These are phyloP conservation scores for Spathaspora girioi DNA, from an alignment of 805 yeast species.

Conservation along the genomic window DNA sequence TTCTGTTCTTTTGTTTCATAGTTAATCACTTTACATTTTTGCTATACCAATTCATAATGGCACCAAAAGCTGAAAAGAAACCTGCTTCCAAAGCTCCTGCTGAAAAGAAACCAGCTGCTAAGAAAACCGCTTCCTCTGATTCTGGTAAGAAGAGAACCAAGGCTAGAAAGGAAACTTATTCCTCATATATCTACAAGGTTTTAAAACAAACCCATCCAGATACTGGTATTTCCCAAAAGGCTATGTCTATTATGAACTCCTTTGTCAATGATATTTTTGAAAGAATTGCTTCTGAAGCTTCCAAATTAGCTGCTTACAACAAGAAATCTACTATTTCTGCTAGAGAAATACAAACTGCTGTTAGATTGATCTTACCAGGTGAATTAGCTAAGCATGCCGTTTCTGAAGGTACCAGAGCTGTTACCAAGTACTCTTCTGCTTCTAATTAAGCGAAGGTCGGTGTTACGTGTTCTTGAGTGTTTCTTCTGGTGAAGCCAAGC, in stretches of 20 bases:
- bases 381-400: conserved; percentile 98
- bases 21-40: background rate
- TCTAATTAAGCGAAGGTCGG: conserved; percentile 20
- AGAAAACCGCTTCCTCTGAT: conserved; percentile 75
- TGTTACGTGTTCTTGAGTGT: background rate
- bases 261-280: conserved; percentile 97
- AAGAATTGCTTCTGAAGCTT: conserved; percentile 97
- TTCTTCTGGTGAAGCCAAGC: background rate
- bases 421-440: conserved; percentile 87
- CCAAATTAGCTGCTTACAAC: conserved; percentile 98
- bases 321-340: conserved; percentile 97
- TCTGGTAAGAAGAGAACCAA: conserved; percentile 89
- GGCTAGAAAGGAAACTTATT: conserved; percentile 97
- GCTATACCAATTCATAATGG: conserved; percentile 41
- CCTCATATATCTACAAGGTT: conserved; percentile 97
- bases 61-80: conserved; percentile 67
- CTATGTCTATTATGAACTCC: conserved; percentile 98
- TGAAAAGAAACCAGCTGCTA: conserved; percentile 88
- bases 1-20: background rate
- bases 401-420: conserved; percentile 98
- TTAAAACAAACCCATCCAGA: conserved; percentile 99
- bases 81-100: conserved; percentile 97
- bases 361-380: conserved; percentile 96
- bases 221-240: conserved; percentile 98
- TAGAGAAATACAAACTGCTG: conserved; percentile 98